Evolutionary conservation across 257 asterid genomes (phyloP), one percentile per base, ranked within the genome.

Genomic region (Plantago elongata): DNA sequence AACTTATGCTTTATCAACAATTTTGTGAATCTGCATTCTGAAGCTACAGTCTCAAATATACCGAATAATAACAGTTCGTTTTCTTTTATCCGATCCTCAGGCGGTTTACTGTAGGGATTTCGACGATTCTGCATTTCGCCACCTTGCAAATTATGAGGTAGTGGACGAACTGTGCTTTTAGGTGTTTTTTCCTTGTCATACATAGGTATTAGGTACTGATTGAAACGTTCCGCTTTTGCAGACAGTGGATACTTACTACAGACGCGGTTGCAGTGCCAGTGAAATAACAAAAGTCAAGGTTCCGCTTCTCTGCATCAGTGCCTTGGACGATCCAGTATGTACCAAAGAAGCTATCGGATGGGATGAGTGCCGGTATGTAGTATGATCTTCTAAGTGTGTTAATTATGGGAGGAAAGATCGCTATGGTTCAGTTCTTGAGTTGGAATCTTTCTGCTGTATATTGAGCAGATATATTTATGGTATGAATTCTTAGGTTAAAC

Each of bases 221-320:
- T 74, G 22, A 69, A 59, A 13, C 48, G 54, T 44, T 8, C 63
- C 45, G 62, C 42, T 2, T 50, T 69, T 37, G 51, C 79, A 89
- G 97, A 84, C 97, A 9, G 97, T 89, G 74, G 97, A 89, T 72
- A 84, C 95, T 11, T 90, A 79, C 79, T 90, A 90, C 79, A 78
- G 95, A 74, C 81, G 72, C 43, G 75, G 85, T 74, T 81, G 92
- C 83, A 76, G 95, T 75, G 75, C 90, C 51, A 54, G 74, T 65
- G 86, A 69, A 67, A 78, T 88, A 0, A 90, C 84, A 71, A 69
- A 83, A 43, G 94, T 91, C 60, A 75, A 11, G 82, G 83, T 88
- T 45, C 98, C 98, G 69, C 91, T 91, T 72, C 84, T 91, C 64
- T 91, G 98, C 80, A 66, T 91, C 71, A 84, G 84, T 65, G 66